phyloP scores from a whole-genome alignment of 2,329 filamentous ascomycete species.

The Cercospora zeina region DNA sequence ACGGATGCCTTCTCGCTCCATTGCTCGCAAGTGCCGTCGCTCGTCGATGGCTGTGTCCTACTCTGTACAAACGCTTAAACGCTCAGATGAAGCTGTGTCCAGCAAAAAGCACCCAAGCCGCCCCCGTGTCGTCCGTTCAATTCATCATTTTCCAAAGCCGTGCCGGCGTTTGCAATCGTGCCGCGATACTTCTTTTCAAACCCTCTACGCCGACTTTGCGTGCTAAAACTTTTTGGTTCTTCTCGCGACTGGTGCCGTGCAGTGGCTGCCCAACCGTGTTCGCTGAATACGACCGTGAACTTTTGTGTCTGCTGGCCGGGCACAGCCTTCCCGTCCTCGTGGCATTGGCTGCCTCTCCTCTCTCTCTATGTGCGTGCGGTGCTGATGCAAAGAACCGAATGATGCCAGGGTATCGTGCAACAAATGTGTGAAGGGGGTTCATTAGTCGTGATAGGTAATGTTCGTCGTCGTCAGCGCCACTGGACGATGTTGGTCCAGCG shows the following conservation, averaged over 20 bases:
- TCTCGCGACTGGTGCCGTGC: slow-evolving; percentile 19
- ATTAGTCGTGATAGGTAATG: slow-evolving; percentile 34
- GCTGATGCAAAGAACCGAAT: slow-evolving; percentile 35
- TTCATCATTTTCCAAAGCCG: slow-evolving; percentile 1
- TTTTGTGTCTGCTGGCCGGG: slow-evolving; percentile 25
- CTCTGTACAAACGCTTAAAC: slow-evolving; percentile 29
- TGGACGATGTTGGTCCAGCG: slow-evolving; percentile 8
- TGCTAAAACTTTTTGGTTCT: slow-evolving; percentile 21
- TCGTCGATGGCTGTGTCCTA: slow-evolving; percentile 23
- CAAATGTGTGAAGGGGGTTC: slow-evolving; percentile 26
- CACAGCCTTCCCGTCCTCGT: slow-evolving; percentile 22
- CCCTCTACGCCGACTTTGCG: slow-evolving; percentile 19
- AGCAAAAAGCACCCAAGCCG: slow-evolving; percentile 19
- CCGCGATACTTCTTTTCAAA: not conserved
- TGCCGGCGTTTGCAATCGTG: slow-evolving; percentile 9
- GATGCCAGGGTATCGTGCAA: slow-evolving; percentile 37
- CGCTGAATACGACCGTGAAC: slow-evolving; percentile 23
- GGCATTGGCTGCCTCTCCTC: slow-evolving; percentile 31
- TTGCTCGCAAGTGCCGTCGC: slow-evolving; percentile 14
- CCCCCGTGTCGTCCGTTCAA: slow-evolving; percentile 10
- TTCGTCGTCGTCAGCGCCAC: slow-evolving; percentile 12
- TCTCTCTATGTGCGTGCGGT: slow-evolving; percentile 36
- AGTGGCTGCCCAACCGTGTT: slow-evolving; percentile 16
- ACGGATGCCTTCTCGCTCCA: slow-evolving; percentile 14
- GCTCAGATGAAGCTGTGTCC: slow-evolving; percentile 24